These are phyloP conservation scores for Leccinellum albellum DNA, from an alignment of 768 basidiomycete species.

Conservation along the genomic window DNA sequence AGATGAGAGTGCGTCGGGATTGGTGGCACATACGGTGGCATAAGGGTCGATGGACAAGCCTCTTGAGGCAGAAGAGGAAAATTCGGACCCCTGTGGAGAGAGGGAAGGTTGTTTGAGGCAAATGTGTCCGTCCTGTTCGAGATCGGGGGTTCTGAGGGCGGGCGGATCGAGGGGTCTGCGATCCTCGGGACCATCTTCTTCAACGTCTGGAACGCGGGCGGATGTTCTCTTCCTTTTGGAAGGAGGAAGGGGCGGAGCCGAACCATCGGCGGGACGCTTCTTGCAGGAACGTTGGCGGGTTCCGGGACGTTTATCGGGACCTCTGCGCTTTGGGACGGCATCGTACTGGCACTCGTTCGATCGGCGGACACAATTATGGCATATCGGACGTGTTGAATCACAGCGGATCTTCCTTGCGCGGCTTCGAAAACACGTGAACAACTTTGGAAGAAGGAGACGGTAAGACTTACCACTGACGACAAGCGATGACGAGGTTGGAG, in stretches of 20 bases:
- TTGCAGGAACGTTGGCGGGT: constrained; percentile 82
- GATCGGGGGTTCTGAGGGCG: constrained; percentile 23
- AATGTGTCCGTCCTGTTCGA: constrained; percentile 22
- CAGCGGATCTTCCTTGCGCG: constrained; percentile 83
- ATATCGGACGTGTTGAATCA: constrained; percentile 77
- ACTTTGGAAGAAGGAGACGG: constrained; percentile 27
- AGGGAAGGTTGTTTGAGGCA: constrained; percentile 31
- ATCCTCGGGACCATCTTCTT: constrained; percentile 25
- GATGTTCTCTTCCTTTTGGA: constrained; percentile 51
- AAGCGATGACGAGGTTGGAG: constrained; percentile 75
- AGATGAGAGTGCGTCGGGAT: neutral
- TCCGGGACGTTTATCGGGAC: constrained; percentile 83
- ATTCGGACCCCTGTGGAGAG: constrained; percentile 29
- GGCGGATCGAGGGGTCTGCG: constrained; percentile 28
- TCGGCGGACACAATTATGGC: constrained; percentile 78
- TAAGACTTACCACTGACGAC: constrained; percentile 69
- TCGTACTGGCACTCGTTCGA: constrained; percentile 79
- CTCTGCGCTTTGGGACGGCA: constrained; percentile 73
- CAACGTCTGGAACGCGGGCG: constrained; percentile 31
- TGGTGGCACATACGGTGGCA: constrained; percentile 19
- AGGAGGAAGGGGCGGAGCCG: constrained; percentile 47
- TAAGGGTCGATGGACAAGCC: constrained; percentile 26
- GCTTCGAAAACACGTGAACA: constrained; percentile 44
- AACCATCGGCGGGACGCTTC: constrained; percentile 61
- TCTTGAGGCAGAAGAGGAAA: constrained; percentile 30